Evolutionary conservation across 2,329 filamentous ascomycete genomes (phyloP), one percentile per base, ranked within the genome.

Genomic region (Neofusicoccum cordaticola): DNA sequence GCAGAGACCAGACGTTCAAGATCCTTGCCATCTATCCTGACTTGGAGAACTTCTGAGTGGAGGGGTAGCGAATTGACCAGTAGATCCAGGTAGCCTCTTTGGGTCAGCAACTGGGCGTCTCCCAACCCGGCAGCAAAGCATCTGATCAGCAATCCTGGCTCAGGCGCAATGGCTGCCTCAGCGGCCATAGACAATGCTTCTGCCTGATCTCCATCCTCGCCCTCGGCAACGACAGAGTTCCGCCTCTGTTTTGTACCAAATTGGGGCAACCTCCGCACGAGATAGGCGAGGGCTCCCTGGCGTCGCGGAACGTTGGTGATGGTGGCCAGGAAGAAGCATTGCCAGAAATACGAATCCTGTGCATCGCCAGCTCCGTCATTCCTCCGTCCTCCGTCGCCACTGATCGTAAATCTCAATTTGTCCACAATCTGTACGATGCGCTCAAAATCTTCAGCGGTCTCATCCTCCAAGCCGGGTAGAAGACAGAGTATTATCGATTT

Each of bases 361-460:
- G 84, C 67, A 22, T 70, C 69, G 37, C 71, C 75, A 15, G 66
- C 67, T 34, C 77, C 73, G 12, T 68, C 66, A 53, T 84, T 51
- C 81, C 85, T 75, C 85, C 86, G 39, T 15, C 57, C 42, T 78
- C 83, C 63, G 75, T 86, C 68, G 82, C 82, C 62, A 78, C 80
- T 68, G 13, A 84, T 79, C 66, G 84, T 83, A 31, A 79, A 78
- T 65, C 88, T 83, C 74, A 98, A 88, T 64, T 85, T 88, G 70
- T 95, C 90, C 52, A 98, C 75, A 9, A 97, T 86, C 65, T 85
- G 86, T 64, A 97, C 76, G 1, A 93, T 96, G 62, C 91, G 86
- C 67, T 98, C 94, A 75, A 98, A 99, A 74, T 99, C 96, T 74
- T 99, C 95, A 69, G 93, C 96, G 8, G 92, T 96, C 75, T 98